These are phyloP conservation scores for Setaria viridis DNA, from an alignment of 202 grass and related monocot species.

Conservation along the genomic window DNA sequence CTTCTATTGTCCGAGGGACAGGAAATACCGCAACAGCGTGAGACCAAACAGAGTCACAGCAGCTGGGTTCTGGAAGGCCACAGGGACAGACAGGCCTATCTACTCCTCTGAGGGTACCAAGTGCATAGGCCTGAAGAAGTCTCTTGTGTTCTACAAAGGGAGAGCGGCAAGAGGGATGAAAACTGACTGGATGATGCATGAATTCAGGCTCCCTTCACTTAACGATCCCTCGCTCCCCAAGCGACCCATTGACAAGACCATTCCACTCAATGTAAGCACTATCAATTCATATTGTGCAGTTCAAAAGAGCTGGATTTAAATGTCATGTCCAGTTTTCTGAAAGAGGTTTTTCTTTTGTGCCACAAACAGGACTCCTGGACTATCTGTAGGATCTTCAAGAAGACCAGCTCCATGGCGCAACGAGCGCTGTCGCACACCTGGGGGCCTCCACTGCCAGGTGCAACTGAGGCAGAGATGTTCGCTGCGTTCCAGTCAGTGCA, in stretches of 20 bases:
- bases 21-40: slow-evolving; percentile 70
- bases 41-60: slow-evolving; percentile 76
- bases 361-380: slow-evolving; percentile 75
- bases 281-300: neutral
- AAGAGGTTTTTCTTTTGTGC: neutral
- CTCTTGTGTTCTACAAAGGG: slow-evolving; percentile 78
- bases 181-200: slow-evolving; percentile 90
- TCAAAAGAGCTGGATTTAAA: neutral
- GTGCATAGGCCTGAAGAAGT: slow-evolving; percentile 83
- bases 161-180: slow-evolving; percentile 75
- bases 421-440: slow-evolving; percentile 60
- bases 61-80: slow-evolving; percentile 84
- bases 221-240: slow-evolving; percentile 51
- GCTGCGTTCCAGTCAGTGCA: slow-evolving; percentile 45
- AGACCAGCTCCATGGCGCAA: slow-evolving; percentile 82
- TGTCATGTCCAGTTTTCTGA: slow-evolving; percentile 18
- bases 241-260: slow-evolving; percentile 52
- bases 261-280: slow-evolving; percentile 60
- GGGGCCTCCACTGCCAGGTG: slow-evolving; percentile 49
- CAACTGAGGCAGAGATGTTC: slow-evolving; percentile 49
- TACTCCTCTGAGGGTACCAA: slow-evolving; percentile 65
- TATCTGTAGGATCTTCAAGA: slow-evolving; percentile 80
- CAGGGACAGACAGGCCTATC: slow-evolving; percentile 78
- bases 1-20: slow-evolving; percentile 76
- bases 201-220: slow-evolving; percentile 67